phyloP scores from a whole-genome alignment of 805 yeast species.

The Lipomyces spencermartinsiae region DNA sequence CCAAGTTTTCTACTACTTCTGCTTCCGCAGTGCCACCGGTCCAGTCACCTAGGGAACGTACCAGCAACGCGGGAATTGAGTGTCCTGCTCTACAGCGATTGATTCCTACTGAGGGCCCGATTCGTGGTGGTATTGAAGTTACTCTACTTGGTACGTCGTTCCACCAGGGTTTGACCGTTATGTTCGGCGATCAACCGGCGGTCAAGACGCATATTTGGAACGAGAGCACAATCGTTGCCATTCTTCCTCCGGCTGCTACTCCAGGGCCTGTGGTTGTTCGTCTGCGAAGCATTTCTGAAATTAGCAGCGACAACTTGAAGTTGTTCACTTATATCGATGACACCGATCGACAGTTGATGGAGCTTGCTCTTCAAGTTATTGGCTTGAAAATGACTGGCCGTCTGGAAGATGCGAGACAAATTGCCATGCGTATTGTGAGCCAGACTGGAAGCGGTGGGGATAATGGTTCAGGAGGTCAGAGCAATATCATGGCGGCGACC shows the following conservation, averaged over 20 bases:
- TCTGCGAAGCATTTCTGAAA: constrained; percentile 58
- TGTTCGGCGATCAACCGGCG: constrained; percentile 68
- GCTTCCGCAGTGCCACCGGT: constrained; percentile 6
- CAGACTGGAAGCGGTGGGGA: constrained; percentile 48
- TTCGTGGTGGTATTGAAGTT: constrained; percentile 95
- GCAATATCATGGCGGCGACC: constrained; percentile 32
- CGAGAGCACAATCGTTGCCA: constrained; percentile 89
- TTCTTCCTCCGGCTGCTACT: constrained; percentile 85
- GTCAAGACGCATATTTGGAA: constrained; percentile 94
- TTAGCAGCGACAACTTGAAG: constrained; percentile 48
- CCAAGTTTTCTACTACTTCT: constrained; percentile 2
- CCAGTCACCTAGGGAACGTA: constrained; percentile 4
- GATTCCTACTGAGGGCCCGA: constrained; percentile 94
- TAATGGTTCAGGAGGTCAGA: constrained; percentile 45
- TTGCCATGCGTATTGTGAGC: constrained; percentile 90
- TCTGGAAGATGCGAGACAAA: constrained; percentile 90
- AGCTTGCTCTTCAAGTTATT: constrained; percentile 92
- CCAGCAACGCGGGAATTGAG: constrained; percentile 9
- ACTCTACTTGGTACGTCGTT: constrained; percentile 88
- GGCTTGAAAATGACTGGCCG: constrained; percentile 97
- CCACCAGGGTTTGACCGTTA: constrained; percentile 79
- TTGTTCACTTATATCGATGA: constrained; percentile 93
- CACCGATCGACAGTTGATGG: constrained; percentile 92
- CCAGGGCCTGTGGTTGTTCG: constrained; percentile 93
- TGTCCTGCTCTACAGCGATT: constrained; percentile 77